Base-by-base conservation (phyloP, 805 yeast species). In the Hanseniaspora clermontiae region DNA sequence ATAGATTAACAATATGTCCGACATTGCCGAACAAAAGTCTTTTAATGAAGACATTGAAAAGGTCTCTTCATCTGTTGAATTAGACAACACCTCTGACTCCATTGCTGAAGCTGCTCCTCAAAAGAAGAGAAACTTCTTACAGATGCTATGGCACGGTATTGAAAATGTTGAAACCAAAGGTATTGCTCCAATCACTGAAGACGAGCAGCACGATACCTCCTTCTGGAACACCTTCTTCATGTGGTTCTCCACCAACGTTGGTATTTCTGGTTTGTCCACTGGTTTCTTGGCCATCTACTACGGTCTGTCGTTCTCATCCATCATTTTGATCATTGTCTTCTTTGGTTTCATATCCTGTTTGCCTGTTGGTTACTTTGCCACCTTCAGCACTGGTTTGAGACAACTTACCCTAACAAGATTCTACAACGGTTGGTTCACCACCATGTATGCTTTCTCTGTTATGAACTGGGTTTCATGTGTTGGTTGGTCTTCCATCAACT, bases 401-500 rank as follows among this genome's bases (percentile, higher is more conserved):
- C 96, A 90, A 69, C 84, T 89, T 86, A 77, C 87, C 40, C 65
- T 89, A 57, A 81, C 95, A 11, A 78, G 91, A 62, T 89, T 75
- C 70, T 76, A 88, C 63, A 76, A 82, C 60, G 97, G 97, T 60
- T 81, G 83, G 69, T 67, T 73, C 36, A 83, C 84, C 49, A 82
- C 85, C 71, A 79, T 95, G 68, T 75, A 88, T 57, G 42, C 47
- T 4, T 84, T 87, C 65, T 83, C 95, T 10, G 68, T 83, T 48
- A 74, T 90, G 67, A 88, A 89, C 66, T 78, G 82, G 64, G 69
- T 90, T 60, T 90, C 95, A 31, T 87, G 95, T 77, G 80, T 89
- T 57, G 96, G 97, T 63, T 90, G 97, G 97, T 86, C 93, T 70
- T 87, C 95, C 10, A 91, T 88, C 49, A 90, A 90, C 71, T 87